phyloP scores from a whole-genome alignment of 805 yeast genomes.

The Wickerhamiella cacticola region DNA sequence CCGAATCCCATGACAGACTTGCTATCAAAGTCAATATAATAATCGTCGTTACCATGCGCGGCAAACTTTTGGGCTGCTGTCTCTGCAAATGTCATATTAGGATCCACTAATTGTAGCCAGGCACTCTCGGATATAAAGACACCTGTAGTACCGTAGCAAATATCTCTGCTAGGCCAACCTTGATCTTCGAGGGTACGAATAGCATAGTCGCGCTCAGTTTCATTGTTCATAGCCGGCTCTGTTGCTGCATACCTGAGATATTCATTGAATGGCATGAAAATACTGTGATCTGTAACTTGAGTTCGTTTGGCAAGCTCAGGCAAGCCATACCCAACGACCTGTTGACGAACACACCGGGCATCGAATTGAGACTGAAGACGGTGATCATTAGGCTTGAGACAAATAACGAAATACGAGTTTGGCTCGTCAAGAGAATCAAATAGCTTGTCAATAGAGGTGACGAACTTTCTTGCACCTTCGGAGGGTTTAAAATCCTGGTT shows the following conservation, averaged over 20 bases:
- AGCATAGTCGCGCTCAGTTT: slow-evolving; percentile 28
- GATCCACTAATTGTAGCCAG: slow-evolving; percentile 33
- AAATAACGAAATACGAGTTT: slow-evolving; percentile 33
- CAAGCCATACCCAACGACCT: slow-evolving; percentile 32
- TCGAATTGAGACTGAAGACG: slow-evolving; percentile 30
- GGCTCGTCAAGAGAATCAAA: slow-evolving; percentile 31
- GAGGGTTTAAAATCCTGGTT: slow-evolving; percentile 3
- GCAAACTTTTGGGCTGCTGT: slow-evolving; percentile 26
- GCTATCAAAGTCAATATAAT: slow-evolving; percentile 28
- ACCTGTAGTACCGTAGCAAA: slow-evolving; percentile 31
- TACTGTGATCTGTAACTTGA: slow-evolving; percentile 29
- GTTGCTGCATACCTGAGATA: slow-evolving; percentile 25
- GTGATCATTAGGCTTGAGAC: slow-evolving; percentile 34
- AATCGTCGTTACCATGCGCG: slow-evolving; percentile 21
- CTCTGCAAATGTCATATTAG: slow-evolving; percentile 28
- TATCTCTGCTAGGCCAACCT: slow-evolving; percentile 32
- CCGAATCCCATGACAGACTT: slow-evolving; percentile 28
- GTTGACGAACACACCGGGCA: slow-evolving; percentile 35
- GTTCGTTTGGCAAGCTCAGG: slow-evolving; percentile 33
- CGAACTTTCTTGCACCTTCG: slow-evolving; percentile 22
- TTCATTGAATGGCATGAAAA: slow-evolving; percentile 32
- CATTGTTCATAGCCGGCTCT: slow-evolving; percentile 13
- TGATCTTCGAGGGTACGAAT: slow-evolving; percentile 22
- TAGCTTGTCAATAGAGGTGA: slow-evolving; percentile 28
- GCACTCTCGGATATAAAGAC: slow-evolving; percentile 32